Evolutionary conservation across 2,329 filamentous ascomycete genomes (phyloP).

Genomic region (Hypoxylon sp.): DNA sequence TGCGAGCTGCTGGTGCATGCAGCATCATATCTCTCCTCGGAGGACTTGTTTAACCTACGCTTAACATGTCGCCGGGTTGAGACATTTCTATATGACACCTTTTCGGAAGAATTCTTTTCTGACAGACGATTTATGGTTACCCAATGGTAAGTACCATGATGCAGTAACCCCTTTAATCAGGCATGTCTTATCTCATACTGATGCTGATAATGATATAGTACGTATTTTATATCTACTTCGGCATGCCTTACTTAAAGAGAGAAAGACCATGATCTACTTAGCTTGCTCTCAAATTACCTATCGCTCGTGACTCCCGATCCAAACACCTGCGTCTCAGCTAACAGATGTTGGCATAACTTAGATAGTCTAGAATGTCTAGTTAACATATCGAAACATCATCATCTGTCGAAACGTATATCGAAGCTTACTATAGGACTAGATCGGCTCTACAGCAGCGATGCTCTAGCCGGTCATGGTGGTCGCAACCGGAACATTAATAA

Average conservation of each 20-base stretch:
- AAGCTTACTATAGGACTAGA: conserved; percentile 50
- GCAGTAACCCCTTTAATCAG: not conserved
- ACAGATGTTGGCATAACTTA: conserved; percentile 7
- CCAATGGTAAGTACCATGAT: conserved; percentile 30
- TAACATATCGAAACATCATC: conserved; percentile 44
- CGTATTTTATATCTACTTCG: conserved; percentile 4
- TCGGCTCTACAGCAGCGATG: conserved; percentile 43
- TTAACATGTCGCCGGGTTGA: conserved; percentile 45
- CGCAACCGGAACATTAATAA: conserved; percentile 29
- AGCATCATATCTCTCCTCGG: conserved; percentile 42
- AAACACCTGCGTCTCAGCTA: not conserved
- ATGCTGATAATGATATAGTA: conserved; percentile 31
- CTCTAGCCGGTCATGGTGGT: conserved; percentile 31
- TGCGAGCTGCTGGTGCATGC: conserved; percentile 46
- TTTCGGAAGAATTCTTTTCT: conserved; percentile 48
- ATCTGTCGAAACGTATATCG: conserved; percentile 40
- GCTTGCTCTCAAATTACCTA: not conserved
- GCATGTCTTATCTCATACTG: not conserved
- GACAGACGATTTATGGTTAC: conserved; percentile 49
- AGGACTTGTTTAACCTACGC: conserved; percentile 46
- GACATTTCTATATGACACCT: conserved; percentile 42
- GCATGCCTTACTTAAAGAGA: not conserved
- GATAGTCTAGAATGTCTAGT: conserved; percentile 45
- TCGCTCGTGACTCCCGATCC: not conserved
- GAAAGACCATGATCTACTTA: not conserved